These are phyloP conservation scores for Debaryomyces psychrophilus DNA, from an alignment of 1,139 yeast genomes.

Conservation along the genomic window DNA sequence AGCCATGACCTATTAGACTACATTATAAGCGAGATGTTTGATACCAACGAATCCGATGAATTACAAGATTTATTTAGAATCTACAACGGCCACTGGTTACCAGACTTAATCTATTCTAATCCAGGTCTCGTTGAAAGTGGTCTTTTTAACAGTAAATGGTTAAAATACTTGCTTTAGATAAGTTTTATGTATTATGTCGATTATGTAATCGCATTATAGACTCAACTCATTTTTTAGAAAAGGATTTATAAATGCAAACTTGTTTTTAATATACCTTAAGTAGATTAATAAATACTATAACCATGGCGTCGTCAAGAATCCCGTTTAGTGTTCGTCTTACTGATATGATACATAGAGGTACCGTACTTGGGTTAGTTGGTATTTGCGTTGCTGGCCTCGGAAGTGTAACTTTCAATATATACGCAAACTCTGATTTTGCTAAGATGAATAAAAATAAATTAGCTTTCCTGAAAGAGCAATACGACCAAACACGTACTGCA, in stretches of 20 bases:
- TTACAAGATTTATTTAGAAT: constrained; percentile 38
- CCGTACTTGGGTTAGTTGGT: constrained; percentile 78
- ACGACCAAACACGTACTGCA: constrained; percentile 29
- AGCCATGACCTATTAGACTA: constrained; percentile 39
- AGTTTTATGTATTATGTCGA: constrained; percentile 9
- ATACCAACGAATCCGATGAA: constrained; percentile 26
- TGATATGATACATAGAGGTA: constrained; percentile 80
- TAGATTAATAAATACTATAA: neutral
- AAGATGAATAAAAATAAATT: constrained; percentile 46
- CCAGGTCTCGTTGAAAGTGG: constrained; percentile 45
- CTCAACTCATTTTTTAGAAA: constrained; percentile 4
- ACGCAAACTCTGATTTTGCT: constrained; percentile 56
- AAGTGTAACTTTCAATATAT: constrained; percentile 64
- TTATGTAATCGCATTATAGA: constrained; percentile 13
- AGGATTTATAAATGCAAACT: neutral
- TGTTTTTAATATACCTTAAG: neutral
- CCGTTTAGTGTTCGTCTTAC: constrained; percentile 59
- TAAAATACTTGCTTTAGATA: constrained; percentile 39
- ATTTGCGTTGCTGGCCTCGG: constrained; percentile 53
- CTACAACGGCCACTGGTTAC: constrained; percentile 47
- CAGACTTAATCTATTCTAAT: constrained; percentile 44
- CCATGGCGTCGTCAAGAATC: constrained; percentile 28
- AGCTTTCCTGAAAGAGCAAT: constrained; percentile 38
- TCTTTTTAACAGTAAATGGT: constrained; percentile 41
- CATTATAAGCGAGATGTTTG: constrained; percentile 34